Conservation (phyloP, 2,329 filamentous ascomycete species). For the Lachnellula suecica region DNA sequence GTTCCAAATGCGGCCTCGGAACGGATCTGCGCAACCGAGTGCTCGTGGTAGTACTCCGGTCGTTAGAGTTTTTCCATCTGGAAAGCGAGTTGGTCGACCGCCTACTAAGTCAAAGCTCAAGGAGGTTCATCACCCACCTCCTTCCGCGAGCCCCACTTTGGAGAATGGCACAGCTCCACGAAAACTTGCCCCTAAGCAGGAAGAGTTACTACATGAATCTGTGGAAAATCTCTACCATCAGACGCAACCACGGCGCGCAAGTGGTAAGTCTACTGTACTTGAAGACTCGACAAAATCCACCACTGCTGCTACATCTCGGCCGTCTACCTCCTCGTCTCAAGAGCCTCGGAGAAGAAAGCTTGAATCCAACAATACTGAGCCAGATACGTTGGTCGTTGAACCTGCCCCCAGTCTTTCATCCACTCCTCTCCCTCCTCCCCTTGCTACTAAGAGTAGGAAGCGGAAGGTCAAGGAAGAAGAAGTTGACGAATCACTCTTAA, state of each 20-base stretch:
- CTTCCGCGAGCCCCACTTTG: conserved; percentile 13
- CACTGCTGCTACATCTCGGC: conserved; percentile 5
- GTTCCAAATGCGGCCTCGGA: conserved; percentile 11
- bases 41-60: conserved; percentile 23
- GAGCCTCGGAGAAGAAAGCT: conserved; percentile 3
- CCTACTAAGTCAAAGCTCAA: conserved; percentile 31
- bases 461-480: conserved; percentile 12
- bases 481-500: conserved; percentile 5
- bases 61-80: conserved; percentile 28
- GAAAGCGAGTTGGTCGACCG: conserved; percentile 33
- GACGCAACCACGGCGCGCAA: conserved; percentile 3
- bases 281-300: conserved; percentile 5
- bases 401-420: not conserved
- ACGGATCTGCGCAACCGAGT: conserved; percentile 3
- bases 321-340: conserved; percentile 5
- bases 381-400: not conserved
- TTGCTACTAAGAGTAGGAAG: conserved; percentile 7
- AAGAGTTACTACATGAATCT: conserved; percentile 25
- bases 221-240: conserved; percentile 25
- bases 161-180: conserved; percentile 10
- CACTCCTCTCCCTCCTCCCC: not conserved
- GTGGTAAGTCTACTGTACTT: conserved; percentile 1
- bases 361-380: conserved; percentile 5
- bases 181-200: conserved; percentile 21
- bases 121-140: conserved; percentile 21